Base-by-base conservation (phyloP, 371 early-diverging fungal genomes). In the Dinochytrium kinnereticum region DNA sequence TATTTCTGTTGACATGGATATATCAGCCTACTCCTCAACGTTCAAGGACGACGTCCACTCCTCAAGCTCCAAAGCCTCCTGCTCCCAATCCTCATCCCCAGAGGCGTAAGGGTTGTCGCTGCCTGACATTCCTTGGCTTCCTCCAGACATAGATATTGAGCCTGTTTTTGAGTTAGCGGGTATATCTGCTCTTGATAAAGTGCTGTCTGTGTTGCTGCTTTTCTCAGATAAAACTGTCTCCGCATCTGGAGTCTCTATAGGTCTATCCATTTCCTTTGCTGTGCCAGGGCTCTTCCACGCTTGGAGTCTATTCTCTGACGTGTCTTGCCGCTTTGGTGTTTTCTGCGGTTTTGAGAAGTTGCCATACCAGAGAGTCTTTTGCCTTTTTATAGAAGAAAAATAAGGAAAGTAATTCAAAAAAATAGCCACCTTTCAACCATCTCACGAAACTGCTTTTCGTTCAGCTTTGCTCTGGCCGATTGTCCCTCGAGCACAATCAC, bases 31-130 rank as follows among this genome's bases (percentile, higher is more conserved):
- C 49, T 44, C 49, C 13, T 44, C 49, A 10, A 44, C 49, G 13
- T 15, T 7, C 36, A 64, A 36, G 13, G 66, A 13, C 15, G 38
- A 38, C 10, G 72, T 61, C 84, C 84, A 83, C 30, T 81, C 36
- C 59, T 81, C 76, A 38, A 83, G 65, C 33, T 72, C 75, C 15
- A 80, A 73, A 17, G 81, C 84, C 39, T 83, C 84, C 34, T 68
- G 37, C 38, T 80, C 84, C 84, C 84, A 83, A 13, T 76, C 78
- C 24, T 64, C 69, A 28, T 61, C 68, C 39, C 7, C 19, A 70
- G 39, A 30, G 51, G 1, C 61, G 38, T 59, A 64, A 34, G 39
- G n/a, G n/a, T n/a, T n/a, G n/a, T n/a, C n/a, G n/a, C n/a, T n/a
- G n/a, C n/a, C n/a, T n/a, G n/a, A n/a, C n/a, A n/a, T n/a, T n/a